A percentile compares a stretch with the other conserved stretches of the same genome.
Evolutionary conservation across 2,329 filamentous ascomycete genomes (phyloP).

Genomic region (Pyricularia pennisetigena): DNA sequence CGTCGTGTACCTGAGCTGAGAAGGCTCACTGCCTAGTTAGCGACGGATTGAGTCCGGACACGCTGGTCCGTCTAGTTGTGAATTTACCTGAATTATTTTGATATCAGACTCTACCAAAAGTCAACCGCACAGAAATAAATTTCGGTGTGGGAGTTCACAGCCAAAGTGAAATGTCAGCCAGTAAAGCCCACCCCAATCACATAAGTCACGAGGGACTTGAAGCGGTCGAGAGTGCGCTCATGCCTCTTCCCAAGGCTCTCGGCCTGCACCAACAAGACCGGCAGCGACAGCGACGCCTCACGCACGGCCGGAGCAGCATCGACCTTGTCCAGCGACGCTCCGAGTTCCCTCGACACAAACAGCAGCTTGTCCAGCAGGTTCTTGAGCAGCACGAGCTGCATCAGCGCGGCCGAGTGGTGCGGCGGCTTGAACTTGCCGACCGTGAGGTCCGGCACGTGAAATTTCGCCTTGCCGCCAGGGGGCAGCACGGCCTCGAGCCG

Average conservation of each 20-base stretch:
- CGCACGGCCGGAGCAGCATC: background rate
- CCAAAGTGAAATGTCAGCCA: background rate
- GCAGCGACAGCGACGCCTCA: background rate
- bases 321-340: background rate
- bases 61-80: background rate
- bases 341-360: background rate
- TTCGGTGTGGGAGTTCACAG: background rate
- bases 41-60: background rate
- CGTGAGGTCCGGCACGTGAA: slow-evolving; percentile 28
- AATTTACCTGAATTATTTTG: background rate
- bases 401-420: slow-evolving; percentile 19
- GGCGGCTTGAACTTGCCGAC: slow-evolving; percentile 28
- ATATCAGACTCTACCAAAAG: background rate
- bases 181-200: background rate
- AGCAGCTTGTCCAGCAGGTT: slow-evolving; percentile 19
- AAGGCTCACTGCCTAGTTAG: background rate
- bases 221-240: background rate
- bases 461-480: slow-evolving; percentile 17
- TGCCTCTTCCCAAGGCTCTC: background rate
- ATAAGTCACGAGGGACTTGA: background rate
- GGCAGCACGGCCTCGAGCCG: slow-evolving; percentile 18
- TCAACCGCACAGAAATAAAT: background rate
- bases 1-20: slow-evolving; percentile 28
- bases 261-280: background rate
- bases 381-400: slow-evolving; percentile 21